Conservation (phyloP, 192 early-diverging fungal species). For the Coemansia sp. region DNA sequence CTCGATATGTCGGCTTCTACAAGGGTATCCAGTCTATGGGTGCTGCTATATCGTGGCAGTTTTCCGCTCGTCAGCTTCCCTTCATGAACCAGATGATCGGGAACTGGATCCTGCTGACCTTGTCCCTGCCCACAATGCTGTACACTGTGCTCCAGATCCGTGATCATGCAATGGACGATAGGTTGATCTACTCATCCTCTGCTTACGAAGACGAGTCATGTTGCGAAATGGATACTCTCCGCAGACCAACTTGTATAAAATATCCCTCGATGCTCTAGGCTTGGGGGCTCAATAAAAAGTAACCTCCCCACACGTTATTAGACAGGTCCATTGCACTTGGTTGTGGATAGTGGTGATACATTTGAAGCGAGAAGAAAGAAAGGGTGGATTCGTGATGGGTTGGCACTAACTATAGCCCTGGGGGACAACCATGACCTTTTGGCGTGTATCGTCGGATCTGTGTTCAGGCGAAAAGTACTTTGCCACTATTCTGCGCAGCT, state of each 20-base stretch:
- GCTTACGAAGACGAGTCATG: slow-evolving; percentile 13
- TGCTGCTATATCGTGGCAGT: slow-evolving; percentile 66
- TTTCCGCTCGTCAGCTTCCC: slow-evolving; percentile 56
- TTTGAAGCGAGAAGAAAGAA: background rate
- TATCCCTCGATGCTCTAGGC: background rate
- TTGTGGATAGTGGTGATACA: too few relatives aligned
- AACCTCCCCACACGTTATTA: too few relatives aligned
- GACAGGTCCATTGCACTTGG: too few relatives aligned
- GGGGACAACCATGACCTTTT: background rate
- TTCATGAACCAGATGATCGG: slow-evolving; percentile 53
- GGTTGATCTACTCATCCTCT: slow-evolving; percentile 23
- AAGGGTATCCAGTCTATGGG: slow-evolving; percentile 79
- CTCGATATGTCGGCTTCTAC: slow-evolving; percentile 78
- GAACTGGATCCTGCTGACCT: slow-evolving; percentile 39
- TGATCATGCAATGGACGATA: slow-evolving; percentile 40
- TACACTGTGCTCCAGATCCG: slow-evolving; percentile 38
- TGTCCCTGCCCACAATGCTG: slow-evolving; percentile 41
- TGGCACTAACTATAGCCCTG: background rate
- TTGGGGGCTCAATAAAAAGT: background rate
- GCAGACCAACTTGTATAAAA: background rate
- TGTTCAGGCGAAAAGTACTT: slow-evolving; percentile 26
- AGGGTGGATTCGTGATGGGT: too few relatives aligned
- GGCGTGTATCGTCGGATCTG: background rate
- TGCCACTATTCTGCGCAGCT: slow-evolving; percentile 24
- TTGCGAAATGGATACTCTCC: slow-evolving; percentile 9